Percentiles rank a stretch among this genome's conserved stretches.
phyloP scores from a whole-genome alignment of 176 grass and related monocot genomes.

The Alloteropsis semialata region DNA sequence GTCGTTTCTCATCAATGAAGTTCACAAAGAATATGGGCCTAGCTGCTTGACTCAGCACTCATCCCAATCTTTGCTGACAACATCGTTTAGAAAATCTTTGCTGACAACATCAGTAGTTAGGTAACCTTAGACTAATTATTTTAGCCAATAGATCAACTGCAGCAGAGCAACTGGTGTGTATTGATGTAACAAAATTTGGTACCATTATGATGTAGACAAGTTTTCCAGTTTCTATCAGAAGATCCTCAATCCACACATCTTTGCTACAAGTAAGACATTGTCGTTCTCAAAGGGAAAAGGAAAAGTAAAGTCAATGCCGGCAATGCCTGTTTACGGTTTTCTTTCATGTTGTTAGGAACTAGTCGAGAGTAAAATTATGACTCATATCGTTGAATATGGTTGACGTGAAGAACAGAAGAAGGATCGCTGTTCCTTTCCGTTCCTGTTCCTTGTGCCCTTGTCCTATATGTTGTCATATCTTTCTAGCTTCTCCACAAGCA shows the following conservation, averaged over 20 bases:
- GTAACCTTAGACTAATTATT: neutral
- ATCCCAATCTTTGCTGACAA: too few species aligned
- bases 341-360: neutral
- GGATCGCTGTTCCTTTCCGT: neutral
- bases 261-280: neutral
- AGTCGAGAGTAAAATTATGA: neutral
- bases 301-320: neutral
- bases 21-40: conserved; percentile 2
- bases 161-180: neutral
- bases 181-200: neutral
- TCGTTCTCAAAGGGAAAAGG: neutral
- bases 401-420: too few species aligned
- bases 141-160: neutral
- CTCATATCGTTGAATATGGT: neutral
- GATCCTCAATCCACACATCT: neutral
- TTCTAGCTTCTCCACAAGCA: neutral
- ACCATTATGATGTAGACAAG: neutral
- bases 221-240: neutral
- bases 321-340: neutral
- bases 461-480: neutral
- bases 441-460: neutral
- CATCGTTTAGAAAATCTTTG: too few species aligned
- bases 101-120: neutral
- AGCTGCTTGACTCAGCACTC: too few species aligned
- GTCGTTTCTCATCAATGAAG: neutral